Evolutionary conservation across 2,329 filamentous ascomycete species (phyloP), one percentile per base, ranked within the genome.

Genomic region (Thermomyces lanuginosus): DNA sequence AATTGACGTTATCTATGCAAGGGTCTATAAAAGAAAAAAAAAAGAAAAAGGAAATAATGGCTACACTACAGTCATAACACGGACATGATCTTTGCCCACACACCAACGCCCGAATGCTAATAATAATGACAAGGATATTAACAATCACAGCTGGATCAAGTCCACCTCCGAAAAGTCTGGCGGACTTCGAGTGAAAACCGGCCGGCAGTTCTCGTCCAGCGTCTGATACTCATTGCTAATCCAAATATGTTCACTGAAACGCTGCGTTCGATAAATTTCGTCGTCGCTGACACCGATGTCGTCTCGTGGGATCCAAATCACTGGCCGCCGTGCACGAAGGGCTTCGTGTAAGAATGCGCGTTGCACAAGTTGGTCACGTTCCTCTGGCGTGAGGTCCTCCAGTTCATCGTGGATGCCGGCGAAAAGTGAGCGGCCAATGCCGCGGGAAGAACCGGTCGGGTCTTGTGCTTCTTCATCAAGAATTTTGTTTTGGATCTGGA

Each of bases 201-300:
- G 82, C 10, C 77, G 71, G 16, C 72, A 71, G 50, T 82, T 83
- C 30, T 72, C 77, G 56, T 93, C 82, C 40, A 95, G 60, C 6
- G 81, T 79, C 11, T 86, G 83, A 32, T 83, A 83, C 48, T 91
- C 78, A 50, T 93, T 93, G 42, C 80, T 92, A 46, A 95, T 83
- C 79, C 83, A 92, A 27, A 95, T 77, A 37, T 64, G 63, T 32
- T 79, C 70, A 45, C 76, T 86, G 48, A 83, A 78, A 24, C 65
- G 63, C 37, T 74, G 66, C 5, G 83, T 92, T 18, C 79, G 65
- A 43, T 65, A 64, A 22, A 95, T 76, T 58, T 98, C 89, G 40
- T 95, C 86, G 41, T 92, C 82, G 38, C 79, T 83, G 31, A 98
- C 69, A 4, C 89, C 89, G 4, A 95, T 54, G 38, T 89, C 78